Conservation (phyloP, 2,329 filamentous ascomycete species). For the Alternaria novae-zelandiae region DNA sequence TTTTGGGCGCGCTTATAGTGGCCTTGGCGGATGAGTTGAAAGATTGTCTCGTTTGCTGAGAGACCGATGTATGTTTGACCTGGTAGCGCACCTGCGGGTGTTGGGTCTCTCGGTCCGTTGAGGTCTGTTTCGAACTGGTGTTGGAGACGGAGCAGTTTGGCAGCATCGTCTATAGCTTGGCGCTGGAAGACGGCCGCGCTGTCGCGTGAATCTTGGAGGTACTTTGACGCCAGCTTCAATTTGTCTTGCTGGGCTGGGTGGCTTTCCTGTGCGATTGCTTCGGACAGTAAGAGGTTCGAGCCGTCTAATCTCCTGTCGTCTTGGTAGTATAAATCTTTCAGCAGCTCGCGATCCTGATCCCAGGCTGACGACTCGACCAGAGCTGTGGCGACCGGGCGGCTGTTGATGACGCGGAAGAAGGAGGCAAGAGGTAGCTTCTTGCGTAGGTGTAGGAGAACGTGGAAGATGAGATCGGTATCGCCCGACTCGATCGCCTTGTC, state of each 20-base stretch:
- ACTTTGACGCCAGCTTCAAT: constrained; percentile 81
- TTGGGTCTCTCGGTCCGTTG: constrained; percentile 57
- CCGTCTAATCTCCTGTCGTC: constrained; percentile 91
- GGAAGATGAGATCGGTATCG: constrained; percentile 91
- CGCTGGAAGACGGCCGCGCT: constrained; percentile 72
- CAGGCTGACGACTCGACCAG: constrained; percentile 85
- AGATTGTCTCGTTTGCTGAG: constrained; percentile 89
- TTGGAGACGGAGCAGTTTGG: constrained; percentile 81
- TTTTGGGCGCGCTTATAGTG: constrained; percentile 87
- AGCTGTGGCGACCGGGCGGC: constrained; percentile 82
- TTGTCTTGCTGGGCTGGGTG: constrained; percentile 79
- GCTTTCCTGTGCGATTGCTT: constrained; percentile 77
- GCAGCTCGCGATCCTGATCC: constrained; percentile 77
- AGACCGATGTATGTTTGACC: constrained; percentile 74
- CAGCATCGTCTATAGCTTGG: constrained; percentile 78
- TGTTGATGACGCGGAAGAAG: constrained; percentile 92
- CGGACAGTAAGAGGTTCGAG: constrained; percentile 82
- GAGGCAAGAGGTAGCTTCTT: constrained; percentile 87
- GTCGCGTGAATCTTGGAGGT: constrained; percentile 85
- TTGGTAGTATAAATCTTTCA: constrained; percentile 98
- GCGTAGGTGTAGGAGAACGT: constrained; percentile 85
- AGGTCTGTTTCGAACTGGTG: constrained; percentile 86
- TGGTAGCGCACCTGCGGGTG: constrained; percentile 12
- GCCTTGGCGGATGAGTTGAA: constrained; percentile 81
- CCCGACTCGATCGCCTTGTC: constrained; percentile 97